These are phyloP conservation scores for Hemileccinum impolitum DNA, from an alignment of 768 basidiomycete genomes.

Conservation along the genomic window DNA sequence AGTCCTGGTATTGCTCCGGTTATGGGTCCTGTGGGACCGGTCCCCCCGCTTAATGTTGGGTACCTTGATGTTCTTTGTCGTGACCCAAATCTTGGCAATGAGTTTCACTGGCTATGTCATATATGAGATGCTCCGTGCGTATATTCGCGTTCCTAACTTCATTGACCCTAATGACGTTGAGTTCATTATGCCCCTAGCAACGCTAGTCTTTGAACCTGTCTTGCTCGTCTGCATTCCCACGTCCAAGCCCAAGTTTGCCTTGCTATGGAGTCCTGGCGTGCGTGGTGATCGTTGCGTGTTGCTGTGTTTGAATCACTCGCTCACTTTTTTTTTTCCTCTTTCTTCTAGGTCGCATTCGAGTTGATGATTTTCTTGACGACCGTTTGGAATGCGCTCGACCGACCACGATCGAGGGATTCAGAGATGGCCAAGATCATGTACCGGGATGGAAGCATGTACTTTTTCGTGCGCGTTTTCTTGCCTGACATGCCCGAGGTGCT, in stretches of 20 bases:
- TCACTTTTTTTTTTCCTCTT: neutral
- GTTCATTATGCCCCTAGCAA: slow-evolving; percentile 9
- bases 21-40: slow-evolving; percentile 38
- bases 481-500: neutral
- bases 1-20: slow-evolving; percentile 39
- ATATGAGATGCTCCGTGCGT: slow-evolving; percentile 27
- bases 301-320: neutral
- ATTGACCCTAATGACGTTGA: neutral
- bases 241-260: slow-evolving; percentile 16
- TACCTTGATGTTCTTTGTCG: slow-evolving; percentile 30
- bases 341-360: slow-evolving; percentile 29
- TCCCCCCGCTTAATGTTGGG: slow-evolving; percentile 23
- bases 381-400: slow-evolving; percentile 29
- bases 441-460: slow-evolving; percentile 26
- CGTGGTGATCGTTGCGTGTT: neutral
- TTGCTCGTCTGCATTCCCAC: slow-evolving; percentile 22
- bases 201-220: slow-evolving; percentile 3
- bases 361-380: slow-evolving; percentile 28
- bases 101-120: slow-evolving; percentile 24
- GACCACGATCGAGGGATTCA: slow-evolving; percentile 14
- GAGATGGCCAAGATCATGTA: slow-evolving; percentile 27
- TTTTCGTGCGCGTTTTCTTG: slow-evolving; percentile 19
- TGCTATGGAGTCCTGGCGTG: slow-evolving; percentile 32
- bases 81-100: slow-evolving; percentile 28
- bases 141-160: neutral